Percentiles rank a stretch among this genome's conserved stretches.
Conservation (phyloP, 1,284 basidiomycete genomes). For the Tilletia indica region DNA sequence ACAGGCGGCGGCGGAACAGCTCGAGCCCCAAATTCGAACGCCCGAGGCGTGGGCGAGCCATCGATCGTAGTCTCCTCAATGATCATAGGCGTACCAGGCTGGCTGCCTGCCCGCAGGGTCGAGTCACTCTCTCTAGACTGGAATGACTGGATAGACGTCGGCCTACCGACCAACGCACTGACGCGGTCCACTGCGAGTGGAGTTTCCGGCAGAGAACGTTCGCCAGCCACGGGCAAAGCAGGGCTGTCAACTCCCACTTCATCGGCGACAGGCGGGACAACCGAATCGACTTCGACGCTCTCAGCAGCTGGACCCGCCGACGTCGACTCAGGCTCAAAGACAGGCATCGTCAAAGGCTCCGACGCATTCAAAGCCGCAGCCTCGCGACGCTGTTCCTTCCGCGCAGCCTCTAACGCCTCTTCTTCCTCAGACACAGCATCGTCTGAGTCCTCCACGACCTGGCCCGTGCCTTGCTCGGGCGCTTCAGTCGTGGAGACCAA, state of each 20-base stretch:
- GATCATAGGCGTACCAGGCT: background rate
- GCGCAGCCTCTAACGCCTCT: background rate
- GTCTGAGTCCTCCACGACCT: no score
- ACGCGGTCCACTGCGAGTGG: no score
- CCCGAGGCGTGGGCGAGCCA: background rate
- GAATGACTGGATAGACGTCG: background rate
- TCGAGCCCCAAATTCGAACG: background rate
- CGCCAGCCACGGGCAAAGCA: no score
- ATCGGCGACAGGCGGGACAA: no score
- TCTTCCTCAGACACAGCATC: background rate
- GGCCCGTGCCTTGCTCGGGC: no score
- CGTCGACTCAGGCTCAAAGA: background rate
- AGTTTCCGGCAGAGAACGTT: no score
- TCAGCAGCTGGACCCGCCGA: no score
- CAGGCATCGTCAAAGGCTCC: background rate
- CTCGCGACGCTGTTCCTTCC: background rate
- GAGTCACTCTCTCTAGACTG: constrained; percentile 3
- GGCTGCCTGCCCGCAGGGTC: background rate
- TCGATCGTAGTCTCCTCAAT: background rate
- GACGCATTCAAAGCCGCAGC: background rate
- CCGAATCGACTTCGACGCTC: no score
- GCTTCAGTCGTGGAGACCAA: background rate
- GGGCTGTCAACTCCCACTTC: no score
- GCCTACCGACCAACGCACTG: background rate
- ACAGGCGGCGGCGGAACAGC: background rate